Conservation (phyloP, 169 alveolate species). For the Amoebophrya sp. region DNA sequence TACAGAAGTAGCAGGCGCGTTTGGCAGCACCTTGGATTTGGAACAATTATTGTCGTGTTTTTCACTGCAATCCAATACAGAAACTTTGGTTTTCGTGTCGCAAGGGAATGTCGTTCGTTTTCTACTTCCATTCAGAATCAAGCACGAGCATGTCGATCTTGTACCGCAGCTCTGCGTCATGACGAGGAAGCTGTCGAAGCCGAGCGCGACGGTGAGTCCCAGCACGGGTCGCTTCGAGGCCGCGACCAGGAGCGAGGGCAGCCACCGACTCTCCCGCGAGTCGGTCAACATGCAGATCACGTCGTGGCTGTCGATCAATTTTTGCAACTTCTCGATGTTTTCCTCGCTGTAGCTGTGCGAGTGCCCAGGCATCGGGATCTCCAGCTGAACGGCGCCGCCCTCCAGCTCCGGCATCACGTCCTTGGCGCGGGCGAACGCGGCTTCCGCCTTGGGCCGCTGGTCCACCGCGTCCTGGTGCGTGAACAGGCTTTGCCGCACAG, state of each 20-base stretch:
- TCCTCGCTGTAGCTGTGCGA: constrained; percentile 39
- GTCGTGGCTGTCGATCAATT: constrained; percentile 57
- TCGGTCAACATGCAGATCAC: constrained; percentile 80
- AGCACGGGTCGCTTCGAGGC: constrained; percentile 58
- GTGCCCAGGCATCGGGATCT: constrained; percentile 92
- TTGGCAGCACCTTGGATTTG: constrained; percentile 57
- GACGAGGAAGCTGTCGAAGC: constrained; percentile 85
- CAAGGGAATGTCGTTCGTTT: background rate
- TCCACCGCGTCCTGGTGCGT: constrained; percentile 78
- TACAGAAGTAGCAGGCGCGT: constrained; percentile 87
- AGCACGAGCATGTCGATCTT: background rate
- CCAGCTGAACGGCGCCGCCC: constrained; percentile 59
- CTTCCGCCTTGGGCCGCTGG: constrained; percentile 66
- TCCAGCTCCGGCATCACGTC: constrained; percentile 73
- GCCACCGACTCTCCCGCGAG: constrained; percentile 89
- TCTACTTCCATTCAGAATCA: background rate
- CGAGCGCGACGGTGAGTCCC: constrained; percentile 84
- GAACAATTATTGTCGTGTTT: too few species aligned
- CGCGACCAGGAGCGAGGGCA: constrained; percentile 73
- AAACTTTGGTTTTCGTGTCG: too few species aligned
- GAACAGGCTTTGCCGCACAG: constrained; percentile 83
- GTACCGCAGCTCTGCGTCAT: constrained; percentile 70
- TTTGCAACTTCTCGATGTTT: constrained; percentile 36
- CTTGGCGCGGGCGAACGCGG: constrained; percentile 71
- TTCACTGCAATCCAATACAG: too few species aligned